These are phyloP conservation scores for Kwoniella botswanensis DNA, from an alignment of 768 basidiomycete genomes.

Conservation along the genomic window DNA sequence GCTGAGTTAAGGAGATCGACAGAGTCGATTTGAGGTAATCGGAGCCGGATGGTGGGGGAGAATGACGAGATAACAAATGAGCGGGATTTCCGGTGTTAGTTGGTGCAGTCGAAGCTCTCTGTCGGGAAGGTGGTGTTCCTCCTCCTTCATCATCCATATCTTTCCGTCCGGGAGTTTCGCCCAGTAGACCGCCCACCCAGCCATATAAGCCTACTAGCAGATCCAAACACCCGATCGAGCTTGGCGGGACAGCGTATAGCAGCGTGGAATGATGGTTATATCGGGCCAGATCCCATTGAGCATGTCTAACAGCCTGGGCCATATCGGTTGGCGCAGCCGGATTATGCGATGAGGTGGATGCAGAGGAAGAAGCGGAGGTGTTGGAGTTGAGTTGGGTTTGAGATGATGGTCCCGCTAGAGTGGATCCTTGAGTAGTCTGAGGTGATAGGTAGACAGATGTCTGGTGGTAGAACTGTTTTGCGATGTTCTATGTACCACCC, in stretches of 20 bases:
- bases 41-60: background rate
- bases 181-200: constrained; percentile 43
- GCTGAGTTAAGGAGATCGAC: constrained; percentile 29
- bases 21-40: constrained; percentile 30
- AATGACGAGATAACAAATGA: constrained; percentile 3
- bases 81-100: constrained; percentile 1
- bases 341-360: constrained; percentile 4
- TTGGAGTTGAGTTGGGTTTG: constrained; percentile 3
- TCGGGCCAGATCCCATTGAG: constrained; percentile 46
- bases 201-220: constrained; percentile 46
- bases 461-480: constrained; percentile 52
- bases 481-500: constrained; percentile 22
- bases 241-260: constrained; percentile 50
- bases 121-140: background rate
- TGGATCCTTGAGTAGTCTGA: background rate
- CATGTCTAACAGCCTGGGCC: constrained; percentile 44
- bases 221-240: constrained; percentile 45
- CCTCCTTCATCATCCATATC: constrained; percentile 13
- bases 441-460: constrained; percentile 47
- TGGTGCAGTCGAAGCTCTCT: constrained; percentile 15
- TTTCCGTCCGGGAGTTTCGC: constrained; percentile 29
- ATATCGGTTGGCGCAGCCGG: constrained; percentile 24
- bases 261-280: constrained; percentile 51
- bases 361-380: constrained; percentile 12
- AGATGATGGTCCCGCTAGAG: constrained; percentile 20